Percentiles rank a stretch among this genome's conserved stretches.
Conservation (phyloP, 306 rosid species). For the Canavalia ensiformis region DNA sequence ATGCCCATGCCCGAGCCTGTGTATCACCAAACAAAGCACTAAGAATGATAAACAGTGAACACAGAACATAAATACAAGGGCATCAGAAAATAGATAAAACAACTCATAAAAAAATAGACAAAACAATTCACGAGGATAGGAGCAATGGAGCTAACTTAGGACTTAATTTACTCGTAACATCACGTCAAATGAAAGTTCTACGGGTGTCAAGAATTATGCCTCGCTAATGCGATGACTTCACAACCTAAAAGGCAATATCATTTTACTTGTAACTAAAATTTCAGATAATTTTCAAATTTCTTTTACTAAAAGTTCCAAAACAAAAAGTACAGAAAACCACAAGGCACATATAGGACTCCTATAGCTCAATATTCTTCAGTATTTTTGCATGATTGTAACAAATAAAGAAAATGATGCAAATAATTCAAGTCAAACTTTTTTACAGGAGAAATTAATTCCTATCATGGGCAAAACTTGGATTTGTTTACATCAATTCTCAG, state of each 20-base stretch:
- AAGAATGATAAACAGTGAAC: slow-evolving; percentile 6
- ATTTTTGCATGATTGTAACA: slow-evolving; percentile 15
- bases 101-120: not conserved
- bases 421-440: slow-evolving; percentile 14
- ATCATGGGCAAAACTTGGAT: not conserved
- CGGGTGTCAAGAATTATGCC: not conserved
- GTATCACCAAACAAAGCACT: slow-evolving; percentile 32
- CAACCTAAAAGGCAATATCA: not conserved
- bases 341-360: not conserved
- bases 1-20: not conserved
- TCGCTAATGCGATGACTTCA: not conserved
- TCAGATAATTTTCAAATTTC: slow-evolving; percentile 18
- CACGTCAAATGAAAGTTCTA: not conserved
- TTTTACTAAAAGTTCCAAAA: not conserved
- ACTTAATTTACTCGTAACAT: not conserved
- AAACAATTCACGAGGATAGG: slow-evolving; percentile 11
- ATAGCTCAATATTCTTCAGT: slow-evolving; percentile 14
- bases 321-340: not conserved
- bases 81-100: slow-evolving; percentile 1
- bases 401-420: slow-evolving; percentile 18
- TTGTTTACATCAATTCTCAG: slow-evolving; percentile 14
- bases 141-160: slow-evolving; percentile 15
- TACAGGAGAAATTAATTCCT: slow-evolving; percentile 5
- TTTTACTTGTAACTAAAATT: not conserved
- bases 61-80: slow-evolving; percentile 25